A percentile compares a stretch with the other conserved stretches of the same genome.
These are phyloP conservation scores for Pelargonium citronellum DNA, from an alignment of 441 rosid species.

Conservation along the genomic window DNA sequence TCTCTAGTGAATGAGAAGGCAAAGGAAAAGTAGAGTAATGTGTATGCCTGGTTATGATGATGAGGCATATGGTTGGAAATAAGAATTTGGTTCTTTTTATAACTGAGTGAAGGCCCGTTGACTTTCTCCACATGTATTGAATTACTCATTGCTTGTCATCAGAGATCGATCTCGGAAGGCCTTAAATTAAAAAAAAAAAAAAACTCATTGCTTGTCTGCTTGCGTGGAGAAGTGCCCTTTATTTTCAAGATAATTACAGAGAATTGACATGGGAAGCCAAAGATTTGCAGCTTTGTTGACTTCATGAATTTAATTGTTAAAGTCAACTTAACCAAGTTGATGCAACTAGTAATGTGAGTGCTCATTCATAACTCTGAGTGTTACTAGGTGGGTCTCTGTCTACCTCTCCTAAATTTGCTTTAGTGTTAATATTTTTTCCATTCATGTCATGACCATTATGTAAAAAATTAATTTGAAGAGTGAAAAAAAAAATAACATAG, in stretches of 20 bases:
- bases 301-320: not conserved
- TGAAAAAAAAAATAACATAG: too few relatives aligned
- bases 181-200: too few relatives aligned
- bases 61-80: not conserved
- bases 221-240: not conserved
- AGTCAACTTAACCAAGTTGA: too few relatives aligned
- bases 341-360: too few relatives aligned
- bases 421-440: too few relatives aligned
- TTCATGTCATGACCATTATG: too few relatives aligned
- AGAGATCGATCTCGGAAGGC: too few relatives aligned
- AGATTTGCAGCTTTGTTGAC: not conserved
- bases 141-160: too few relatives aligned
- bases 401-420: too few relatives aligned
- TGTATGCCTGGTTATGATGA: not conserved
- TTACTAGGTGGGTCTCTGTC: not conserved
- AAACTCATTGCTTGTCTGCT: too few relatives aligned
- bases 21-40: not conserved
- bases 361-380: not conserved
- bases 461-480: too few relatives aligned
- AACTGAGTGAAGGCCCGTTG: not conserved
- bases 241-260: not conserved
- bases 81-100: slow-evolving; percentile 1
- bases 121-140: not conserved
- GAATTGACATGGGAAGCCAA: not conserved
- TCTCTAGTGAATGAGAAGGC: not conserved